Conservation (phyloP, 768 basidiomycete genomes). For the Gelatoporia subvermispora region DNA sequence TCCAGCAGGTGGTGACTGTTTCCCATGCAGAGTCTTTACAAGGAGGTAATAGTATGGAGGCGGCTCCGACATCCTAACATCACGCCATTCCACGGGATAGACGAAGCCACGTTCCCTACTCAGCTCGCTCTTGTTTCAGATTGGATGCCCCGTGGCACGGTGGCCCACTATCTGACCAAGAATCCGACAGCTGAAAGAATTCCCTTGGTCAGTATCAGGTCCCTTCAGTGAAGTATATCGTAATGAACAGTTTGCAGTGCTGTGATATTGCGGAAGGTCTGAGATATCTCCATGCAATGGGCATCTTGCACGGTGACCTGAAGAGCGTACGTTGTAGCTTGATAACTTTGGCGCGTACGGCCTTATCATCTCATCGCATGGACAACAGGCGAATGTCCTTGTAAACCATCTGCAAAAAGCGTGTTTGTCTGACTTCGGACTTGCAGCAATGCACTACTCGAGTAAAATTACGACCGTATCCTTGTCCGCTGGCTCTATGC, state of each 20-base stretch:
- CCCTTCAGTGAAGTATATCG: no score
- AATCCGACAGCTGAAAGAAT: not conserved
- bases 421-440: conserved; percentile 2
- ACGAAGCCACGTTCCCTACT: no score
- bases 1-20: no score
- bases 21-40: no score
- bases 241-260: not conserved
- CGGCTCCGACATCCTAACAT: no score
- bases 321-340: conserved; percentile 1
- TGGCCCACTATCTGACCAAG: not conserved
- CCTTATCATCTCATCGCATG: not conserved
- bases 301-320: conserved; percentile 3
- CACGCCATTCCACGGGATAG: no score
- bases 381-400: conserved; percentile 1
- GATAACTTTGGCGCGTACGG: no score
- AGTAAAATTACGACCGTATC: not conserved
- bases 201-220: not conserved
- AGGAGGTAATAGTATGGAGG: no score
- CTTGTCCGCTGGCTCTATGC: not conserved
- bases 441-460: not conserved
- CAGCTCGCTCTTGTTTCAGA: not conserved
- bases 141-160: not conserved
- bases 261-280: not conserved
- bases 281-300: not conserved
- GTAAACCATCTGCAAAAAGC: not conserved